Percentiles rank a stretch among this genome's conserved stretches.
Conservation (phyloP, 1,284 basidiomycete genomes). For the Microbotryum saponariae region DNA sequence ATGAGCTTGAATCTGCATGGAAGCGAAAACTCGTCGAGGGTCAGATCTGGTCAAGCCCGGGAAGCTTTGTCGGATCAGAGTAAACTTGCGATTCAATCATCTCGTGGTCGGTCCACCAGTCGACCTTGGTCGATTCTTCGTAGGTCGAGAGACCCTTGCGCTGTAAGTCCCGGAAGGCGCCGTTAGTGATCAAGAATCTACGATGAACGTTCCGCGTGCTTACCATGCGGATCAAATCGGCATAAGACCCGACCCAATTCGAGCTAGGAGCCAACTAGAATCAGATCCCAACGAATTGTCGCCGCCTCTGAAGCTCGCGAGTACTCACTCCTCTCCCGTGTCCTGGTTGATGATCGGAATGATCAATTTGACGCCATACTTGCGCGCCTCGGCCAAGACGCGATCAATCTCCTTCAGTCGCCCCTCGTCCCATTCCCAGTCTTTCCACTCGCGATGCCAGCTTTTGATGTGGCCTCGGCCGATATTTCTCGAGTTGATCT, state of each 20-base stretch:
- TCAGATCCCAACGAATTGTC: neutral
- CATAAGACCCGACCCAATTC: conserved; percentile 29
- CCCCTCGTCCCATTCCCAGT: conserved; percentile 36
- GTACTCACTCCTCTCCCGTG: conserved; percentile 20
- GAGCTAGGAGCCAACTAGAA: conserved; percentile 7
- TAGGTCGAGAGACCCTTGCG: conserved; percentile 25
- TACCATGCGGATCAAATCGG: conserved; percentile 11
- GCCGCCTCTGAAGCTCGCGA: no score
- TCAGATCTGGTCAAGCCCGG: neutral
- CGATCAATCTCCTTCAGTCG: conserved; percentile 27
- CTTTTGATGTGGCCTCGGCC: conserved; percentile 35
- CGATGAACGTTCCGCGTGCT: conserved; percentile 17
- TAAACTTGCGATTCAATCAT: conserved; percentile 26
- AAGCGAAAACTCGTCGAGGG: neutral
- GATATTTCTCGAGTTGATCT: conserved; percentile 33
- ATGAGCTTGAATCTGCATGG: conserved; percentile 32
- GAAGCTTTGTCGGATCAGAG: neutral
- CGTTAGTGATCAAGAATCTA: neutral
- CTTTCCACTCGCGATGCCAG: conserved; percentile 31
- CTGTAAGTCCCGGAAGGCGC: neutral
- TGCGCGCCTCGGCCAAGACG: conserved; percentile 31
- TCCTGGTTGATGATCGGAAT: conserved; percentile 36
- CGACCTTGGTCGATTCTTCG: conserved; percentile 22
- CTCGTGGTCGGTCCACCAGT: conserved; percentile 32
- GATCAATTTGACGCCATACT: conserved; percentile 33